These are phyloP conservation scores for Bremia lactucae DNA, from an alignment of 352 stramenopile genomes.

Conservation along the genomic window DNA sequence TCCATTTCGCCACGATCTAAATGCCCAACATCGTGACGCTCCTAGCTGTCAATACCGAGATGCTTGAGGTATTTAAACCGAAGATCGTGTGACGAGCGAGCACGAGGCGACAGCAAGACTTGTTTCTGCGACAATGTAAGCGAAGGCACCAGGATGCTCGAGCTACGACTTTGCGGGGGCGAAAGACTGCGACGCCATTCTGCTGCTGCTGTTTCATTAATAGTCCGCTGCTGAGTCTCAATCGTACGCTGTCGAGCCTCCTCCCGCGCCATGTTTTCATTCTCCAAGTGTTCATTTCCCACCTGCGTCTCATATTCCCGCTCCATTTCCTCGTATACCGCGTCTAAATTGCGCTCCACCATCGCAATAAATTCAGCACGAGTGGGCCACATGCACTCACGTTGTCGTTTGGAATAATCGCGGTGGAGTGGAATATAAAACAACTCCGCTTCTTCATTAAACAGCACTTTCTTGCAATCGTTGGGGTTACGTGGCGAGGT, in stretches of 20 bases:
- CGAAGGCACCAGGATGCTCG: conserved; percentile 25
- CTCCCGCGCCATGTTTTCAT: conserved; percentile 61
- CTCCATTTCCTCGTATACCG: conserved; percentile 84
- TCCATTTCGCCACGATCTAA: conserved; percentile 2
- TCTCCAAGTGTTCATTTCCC: conserved; percentile 50
- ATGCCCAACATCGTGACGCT: neutral
- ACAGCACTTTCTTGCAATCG: conserved; percentile 47
- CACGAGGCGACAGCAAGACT: conserved; percentile 60
- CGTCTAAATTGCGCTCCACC: conserved; percentile 82
- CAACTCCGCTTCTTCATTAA: conserved; percentile 71
- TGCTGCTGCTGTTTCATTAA: conserved; percentile 11
- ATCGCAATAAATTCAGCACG: conserved; percentile 75
- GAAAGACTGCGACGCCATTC: conserved; percentile 16
- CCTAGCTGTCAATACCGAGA: conserved; percentile 67
- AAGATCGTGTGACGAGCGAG: conserved; percentile 61
- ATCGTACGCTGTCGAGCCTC: conserved; percentile 44
- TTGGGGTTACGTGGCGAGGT: conserved; percentile 10
- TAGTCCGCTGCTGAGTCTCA: conserved; percentile 24
- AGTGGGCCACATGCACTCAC: conserved; percentile 79
- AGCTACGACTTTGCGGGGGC: conserved; percentile 25
- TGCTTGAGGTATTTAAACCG: conserved; percentile 86
- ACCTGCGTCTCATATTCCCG: conserved; percentile 71
- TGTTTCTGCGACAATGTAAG: conserved; percentile 52
- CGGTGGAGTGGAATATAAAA: conserved; percentile 80
- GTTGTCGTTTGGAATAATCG: conserved; percentile 81